Conservation (phyloP, 2,329 filamentous ascomycete species). For the Trichoderma afroharzianum region DNA sequence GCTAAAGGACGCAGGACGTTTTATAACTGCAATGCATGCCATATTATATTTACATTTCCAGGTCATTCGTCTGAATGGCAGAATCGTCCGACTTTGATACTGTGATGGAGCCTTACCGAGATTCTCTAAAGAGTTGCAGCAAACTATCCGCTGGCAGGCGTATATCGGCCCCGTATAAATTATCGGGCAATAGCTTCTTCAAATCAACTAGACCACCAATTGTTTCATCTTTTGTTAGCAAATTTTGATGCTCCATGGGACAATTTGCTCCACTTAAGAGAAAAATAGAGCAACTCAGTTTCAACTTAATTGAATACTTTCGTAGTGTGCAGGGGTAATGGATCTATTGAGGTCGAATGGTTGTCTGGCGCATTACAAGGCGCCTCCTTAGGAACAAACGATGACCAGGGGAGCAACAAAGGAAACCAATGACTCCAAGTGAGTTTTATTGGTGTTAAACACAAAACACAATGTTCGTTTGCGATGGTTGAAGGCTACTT, state of each 20-base stretch:
- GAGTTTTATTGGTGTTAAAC: not conserved
- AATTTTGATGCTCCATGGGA: not conserved
- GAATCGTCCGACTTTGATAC: too few species aligned
- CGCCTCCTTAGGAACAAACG: not conserved
- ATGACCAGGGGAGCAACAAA: not conserved
- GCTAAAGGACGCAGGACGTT: not conserved
- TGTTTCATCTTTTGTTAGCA: not conserved
- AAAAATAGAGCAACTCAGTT: not conserved
- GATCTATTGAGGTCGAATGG: not conserved
- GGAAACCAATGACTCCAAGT: not conserved
- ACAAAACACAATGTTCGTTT: too few species aligned
- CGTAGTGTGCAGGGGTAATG: not conserved
- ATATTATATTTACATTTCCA: too few species aligned
- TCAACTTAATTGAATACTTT: not conserved
- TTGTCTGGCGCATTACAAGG: not conserved
- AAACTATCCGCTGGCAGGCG: not conserved
- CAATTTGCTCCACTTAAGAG: not conserved
- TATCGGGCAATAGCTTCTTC: too few species aligned
- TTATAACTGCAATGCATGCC: too few species aligned
- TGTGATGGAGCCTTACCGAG: too few species aligned
- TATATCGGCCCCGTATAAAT: not conserved
- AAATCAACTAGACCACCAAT: not conserved
- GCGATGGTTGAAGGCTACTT: not conserved
- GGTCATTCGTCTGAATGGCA: not conserved
- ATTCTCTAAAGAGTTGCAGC: not conserved